phyloP scores from a whole-genome alignment of 768 basidiomycete species.

The Rhizopogon sp. region DNA sequence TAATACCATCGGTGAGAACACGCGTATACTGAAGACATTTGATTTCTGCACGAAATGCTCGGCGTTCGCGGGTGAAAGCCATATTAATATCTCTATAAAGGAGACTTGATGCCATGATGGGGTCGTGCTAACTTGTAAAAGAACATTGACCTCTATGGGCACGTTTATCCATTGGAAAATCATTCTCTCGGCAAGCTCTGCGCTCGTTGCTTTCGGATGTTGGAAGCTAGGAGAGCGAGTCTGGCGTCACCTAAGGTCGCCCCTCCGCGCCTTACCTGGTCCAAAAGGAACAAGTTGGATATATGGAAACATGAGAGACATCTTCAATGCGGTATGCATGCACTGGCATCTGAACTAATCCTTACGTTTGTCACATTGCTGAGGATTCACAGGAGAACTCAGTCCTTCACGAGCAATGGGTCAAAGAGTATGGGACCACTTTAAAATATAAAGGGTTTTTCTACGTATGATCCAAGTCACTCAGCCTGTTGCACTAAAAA shows the following conservation, averaged over 20 bases:
- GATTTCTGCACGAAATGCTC: too few relatives aligned
- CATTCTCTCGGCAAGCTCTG: conserved; percentile 1
- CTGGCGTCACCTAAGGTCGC: conserved; percentile 32
- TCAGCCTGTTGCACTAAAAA: neutral
- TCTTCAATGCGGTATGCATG: conserved; percentile 35
- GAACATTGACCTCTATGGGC: neutral
- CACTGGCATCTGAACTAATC: neutral
- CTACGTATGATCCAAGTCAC: conserved; percentile 29
- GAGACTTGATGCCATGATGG: too few relatives aligned
- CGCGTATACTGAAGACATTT: too few relatives aligned
- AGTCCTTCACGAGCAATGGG: conserved; percentile 39
- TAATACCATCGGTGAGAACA: too few relatives aligned
- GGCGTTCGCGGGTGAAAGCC: too few relatives aligned
- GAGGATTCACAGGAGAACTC: conserved; percentile 16
- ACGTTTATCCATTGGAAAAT: neutral
- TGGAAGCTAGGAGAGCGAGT: conserved; percentile 27
- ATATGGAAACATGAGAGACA: conserved; percentile 43
- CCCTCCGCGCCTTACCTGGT: conserved; percentile 45
- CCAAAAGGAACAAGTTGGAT: conserved; percentile 41
- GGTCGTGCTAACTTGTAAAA: neutral
- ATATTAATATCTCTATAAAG: too few relatives aligned
- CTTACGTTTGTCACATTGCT: neutral
- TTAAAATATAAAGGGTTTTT: conserved; percentile 40
- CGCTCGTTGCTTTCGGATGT: conserved; percentile 22
- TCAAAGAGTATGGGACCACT: conserved; percentile 41